Conservation (phyloP, 108 stramenopile species). For the Nannochloropsis salina region DNA sequence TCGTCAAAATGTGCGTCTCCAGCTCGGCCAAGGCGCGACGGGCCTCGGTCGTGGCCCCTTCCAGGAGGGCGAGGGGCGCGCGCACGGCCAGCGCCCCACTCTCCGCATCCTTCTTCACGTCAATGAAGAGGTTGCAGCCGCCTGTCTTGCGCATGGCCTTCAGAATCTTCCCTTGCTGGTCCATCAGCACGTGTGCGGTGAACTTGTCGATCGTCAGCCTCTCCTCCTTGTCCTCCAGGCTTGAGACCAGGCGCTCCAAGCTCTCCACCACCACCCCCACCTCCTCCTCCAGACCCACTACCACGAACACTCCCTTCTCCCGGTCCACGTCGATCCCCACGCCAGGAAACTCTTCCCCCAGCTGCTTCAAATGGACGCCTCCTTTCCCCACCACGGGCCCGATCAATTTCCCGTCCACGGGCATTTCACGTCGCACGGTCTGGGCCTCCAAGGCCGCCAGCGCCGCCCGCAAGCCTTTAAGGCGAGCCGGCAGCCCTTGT, state of each 20-base stretch:
- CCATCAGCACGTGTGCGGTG: not conserved
- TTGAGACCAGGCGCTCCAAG: not conserved
- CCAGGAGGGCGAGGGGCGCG: not conserved
- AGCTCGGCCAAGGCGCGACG: not conserved
- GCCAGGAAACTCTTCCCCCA: slow-evolving; percentile 1
- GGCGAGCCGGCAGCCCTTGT: not conserved
- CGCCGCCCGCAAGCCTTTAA: not conserved
- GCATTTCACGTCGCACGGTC: not conserved
- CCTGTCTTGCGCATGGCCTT: not conserved
- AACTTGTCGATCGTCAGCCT: not conserved
- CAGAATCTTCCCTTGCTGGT: not conserved
- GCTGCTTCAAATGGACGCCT: not conserved
- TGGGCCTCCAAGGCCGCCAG: not conserved
- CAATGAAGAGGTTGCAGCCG: not conserved
- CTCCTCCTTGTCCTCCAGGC: slow-evolving; percentile 15
- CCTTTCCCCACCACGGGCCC: slow-evolving; percentile 1
- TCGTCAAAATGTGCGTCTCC: not conserved
- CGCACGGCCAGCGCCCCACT: not conserved
- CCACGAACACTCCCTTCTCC: not conserved
- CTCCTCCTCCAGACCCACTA: not conserved
- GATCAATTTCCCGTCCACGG: slow-evolving; percentile 17
- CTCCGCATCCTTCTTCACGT: not conserved
- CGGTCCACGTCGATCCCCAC: not conserved
- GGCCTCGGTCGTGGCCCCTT: not conserved
- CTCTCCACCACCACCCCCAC: not conserved